These are phyloP conservation scores for Globisporangium middletonii DNA, from an alignment of 352 stramenopile species.

Conservation along the genomic window DNA sequence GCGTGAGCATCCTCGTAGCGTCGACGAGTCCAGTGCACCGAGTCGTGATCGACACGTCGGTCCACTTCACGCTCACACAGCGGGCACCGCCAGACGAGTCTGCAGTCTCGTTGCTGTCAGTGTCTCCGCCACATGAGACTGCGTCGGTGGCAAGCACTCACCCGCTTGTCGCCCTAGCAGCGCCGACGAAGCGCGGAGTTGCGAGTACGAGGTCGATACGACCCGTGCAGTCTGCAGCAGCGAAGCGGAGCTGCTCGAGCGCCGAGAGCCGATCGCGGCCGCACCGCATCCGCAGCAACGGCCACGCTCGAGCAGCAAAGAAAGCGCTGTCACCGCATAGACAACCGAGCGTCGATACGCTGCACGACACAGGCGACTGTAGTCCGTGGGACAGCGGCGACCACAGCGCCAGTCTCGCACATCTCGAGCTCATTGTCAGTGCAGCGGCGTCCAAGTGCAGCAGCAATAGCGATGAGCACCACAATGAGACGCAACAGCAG, in stretches of 20 bases:
- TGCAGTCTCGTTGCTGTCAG: neutral
- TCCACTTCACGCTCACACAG: slow-evolving; percentile 29
- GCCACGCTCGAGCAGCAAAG: neutral
- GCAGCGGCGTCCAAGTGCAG: neutral
- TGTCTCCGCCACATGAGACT: neutral
- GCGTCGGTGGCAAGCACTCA: too few relatives aligned
- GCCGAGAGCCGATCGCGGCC: slow-evolving; percentile 4
- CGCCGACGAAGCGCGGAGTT: neutral
- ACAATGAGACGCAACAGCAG: neutral
- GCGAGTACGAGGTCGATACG: neutral
- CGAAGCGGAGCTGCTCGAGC: slow-evolving; percentile 9
- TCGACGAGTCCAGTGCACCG: slow-evolving; percentile 30
- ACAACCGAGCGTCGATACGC: neutral
- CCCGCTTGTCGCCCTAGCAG: too few relatives aligned
- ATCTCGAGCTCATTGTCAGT: slow-evolving; percentile 2
- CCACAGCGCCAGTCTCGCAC: slow-evolving; percentile 4
- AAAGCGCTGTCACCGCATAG: neutral
- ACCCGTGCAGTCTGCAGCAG: neutral
- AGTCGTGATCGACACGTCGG: slow-evolving; percentile 48
- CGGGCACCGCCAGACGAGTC: neutral
- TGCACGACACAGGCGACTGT: slow-evolving; percentile 8
- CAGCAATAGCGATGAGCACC: neutral
- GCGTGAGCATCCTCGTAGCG: slow-evolving; percentile 37
- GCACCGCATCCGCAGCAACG: neutral
- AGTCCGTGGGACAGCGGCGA: slow-evolving; percentile 11